Evolutionary conservation across 75 land plant species (phyloP).

Genomic region (Selaginella moellendorffii): DNA sequence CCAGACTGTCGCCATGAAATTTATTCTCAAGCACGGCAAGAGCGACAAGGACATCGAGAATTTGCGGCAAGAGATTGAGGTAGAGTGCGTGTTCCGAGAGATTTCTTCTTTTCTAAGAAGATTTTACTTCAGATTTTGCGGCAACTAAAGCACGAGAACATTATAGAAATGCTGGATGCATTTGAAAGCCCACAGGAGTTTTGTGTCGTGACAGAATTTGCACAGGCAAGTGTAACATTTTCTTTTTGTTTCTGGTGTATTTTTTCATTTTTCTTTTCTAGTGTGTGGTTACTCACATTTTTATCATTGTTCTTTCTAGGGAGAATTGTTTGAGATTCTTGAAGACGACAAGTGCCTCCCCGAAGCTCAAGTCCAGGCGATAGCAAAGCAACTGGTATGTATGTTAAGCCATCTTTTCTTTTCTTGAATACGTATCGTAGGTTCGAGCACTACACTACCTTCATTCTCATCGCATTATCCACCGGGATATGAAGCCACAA

Average conservation of each 20-base stretch:
- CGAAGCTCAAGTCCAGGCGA: constrained; percentile 96
- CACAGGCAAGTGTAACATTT: constrained; percentile 37
- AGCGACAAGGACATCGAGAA: constrained; percentile 93
- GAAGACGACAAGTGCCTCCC: constrained; percentile 95
- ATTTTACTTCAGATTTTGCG: constrained; percentile 54
- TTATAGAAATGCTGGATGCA: constrained; percentile 94
- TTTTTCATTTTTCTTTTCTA: too few species aligned
- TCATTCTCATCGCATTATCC: constrained; percentile 92
- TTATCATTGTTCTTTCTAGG: constrained; percentile 27
- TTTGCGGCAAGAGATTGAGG: constrained; percentile 95
- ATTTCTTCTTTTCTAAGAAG: too few species aligned
- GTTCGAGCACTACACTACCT: constrained; percentile 90
- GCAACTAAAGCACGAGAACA: constrained; percentile 93
- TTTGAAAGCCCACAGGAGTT: constrained; percentile 94
- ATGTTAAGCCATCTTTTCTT: too few species aligned
- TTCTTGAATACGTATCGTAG: constrained; percentile 30
- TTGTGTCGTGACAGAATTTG: constrained; percentile 98
- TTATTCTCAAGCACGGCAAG: constrained; percentile 89
- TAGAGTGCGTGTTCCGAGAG: too few species aligned
- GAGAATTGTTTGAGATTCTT: constrained; percentile 95
- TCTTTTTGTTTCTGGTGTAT: not conserved
- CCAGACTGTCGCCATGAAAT: constrained; percentile 98
- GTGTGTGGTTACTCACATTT: too few species aligned
- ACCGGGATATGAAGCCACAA: constrained; percentile 99
- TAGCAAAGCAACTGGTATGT: constrained; percentile 97